Conservation (phyloP, 164 flowering plant genomes). For the Vitis vinifera region DNA sequence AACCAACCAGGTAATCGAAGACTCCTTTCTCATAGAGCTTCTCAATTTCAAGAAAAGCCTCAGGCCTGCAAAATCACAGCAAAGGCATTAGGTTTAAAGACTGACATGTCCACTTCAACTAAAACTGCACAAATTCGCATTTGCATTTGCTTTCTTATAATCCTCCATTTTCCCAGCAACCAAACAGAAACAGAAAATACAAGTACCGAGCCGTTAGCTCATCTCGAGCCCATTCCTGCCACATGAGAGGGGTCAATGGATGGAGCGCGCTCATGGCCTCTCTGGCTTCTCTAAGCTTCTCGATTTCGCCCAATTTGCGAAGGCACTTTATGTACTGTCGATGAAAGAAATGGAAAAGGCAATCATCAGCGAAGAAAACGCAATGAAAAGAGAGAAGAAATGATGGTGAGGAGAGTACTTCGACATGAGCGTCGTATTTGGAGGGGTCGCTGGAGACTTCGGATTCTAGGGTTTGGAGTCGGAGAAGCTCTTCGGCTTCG, state of each 20-base stretch:
- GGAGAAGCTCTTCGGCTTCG: slow-evolving; percentile 39
- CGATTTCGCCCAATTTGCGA: slow-evolving; percentile 67
- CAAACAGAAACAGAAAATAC: background rate
- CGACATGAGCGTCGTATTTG: slow-evolving; percentile 70
- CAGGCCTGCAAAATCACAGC: slow-evolving; percentile 44
- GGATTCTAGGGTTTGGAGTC: slow-evolving; percentile 52
- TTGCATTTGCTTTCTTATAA: too few species aligned
- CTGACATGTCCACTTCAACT: too few species aligned
- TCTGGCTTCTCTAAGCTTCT: slow-evolving; percentile 80
- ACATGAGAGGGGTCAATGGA: slow-evolving; percentile 77
- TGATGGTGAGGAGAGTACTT: slow-evolving; percentile 25
- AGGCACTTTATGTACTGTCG: slow-evolving; percentile 60
- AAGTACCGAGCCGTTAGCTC: slow-evolving; percentile 60
- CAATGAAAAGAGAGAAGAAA: background rate
- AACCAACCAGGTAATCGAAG: slow-evolving; percentile 80
- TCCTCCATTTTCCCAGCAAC: too few species aligned
- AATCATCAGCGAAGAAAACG: background rate
- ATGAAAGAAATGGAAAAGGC: slow-evolving; percentile 11
- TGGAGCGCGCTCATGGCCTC: slow-evolving; percentile 74
- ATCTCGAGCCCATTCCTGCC: slow-evolving; percentile 92
- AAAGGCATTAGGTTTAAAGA: background rate
- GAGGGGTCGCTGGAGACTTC: slow-evolving; percentile 59
- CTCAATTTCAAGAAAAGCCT: slow-evolving; percentile 47
- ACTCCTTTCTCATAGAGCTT: slow-evolving; percentile 77
- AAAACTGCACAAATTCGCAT: too few species aligned